Evolutionary conservation across 768 basidiomycete species (phyloP), one percentile per base, ranked within the genome.

Genomic region (Ramaria rubella): DNA sequence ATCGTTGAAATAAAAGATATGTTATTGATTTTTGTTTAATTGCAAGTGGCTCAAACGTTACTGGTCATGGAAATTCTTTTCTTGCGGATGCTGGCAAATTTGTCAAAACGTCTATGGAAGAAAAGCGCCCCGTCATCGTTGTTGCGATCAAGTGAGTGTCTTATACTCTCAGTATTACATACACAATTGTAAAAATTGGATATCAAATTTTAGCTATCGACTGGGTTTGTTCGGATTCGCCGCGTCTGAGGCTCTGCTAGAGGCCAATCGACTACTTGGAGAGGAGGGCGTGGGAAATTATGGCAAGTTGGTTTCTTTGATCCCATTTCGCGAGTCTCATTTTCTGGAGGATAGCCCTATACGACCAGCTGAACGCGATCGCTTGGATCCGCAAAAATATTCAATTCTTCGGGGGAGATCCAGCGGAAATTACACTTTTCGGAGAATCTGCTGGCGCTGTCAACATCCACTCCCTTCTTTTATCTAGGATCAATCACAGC

Each of bases 281-380:
- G 85, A 88, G 38, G 76, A 81, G 54, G 88, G 87, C 17, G 81
- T 82, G 17, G 88, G 87, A 9, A 90, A 90, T 70, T 90, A 87
- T 62, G 88, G 87, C 81, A 51, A 51, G 33, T 27, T 51, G 15
- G 7, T 33, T 8, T 17, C 33, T 31, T 51, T 27, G 21, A n/a
- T n/a, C n/a, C 24, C 27, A 21, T 49, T 5, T 24, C 5, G 17
- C 27, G 5, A 15, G 19, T 11, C 46, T n/a, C 48, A 23, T 46
- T 49, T 19, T 36, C 17, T n/a, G 30, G 31, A n/a, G 34, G 26
- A 19, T 57, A 83, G 83, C 83, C 44, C 72, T 87, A 23, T 78
- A 77, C 23, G 85, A 87, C 66, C 85, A 87, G 66, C 76, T 80
- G 49, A 75, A 67, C 40, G 84, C 81, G 9, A 75, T 86, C 58